Evolutionary conservation across 139 green algal genomes (phyloP), one percentile per base, ranked within the genome.

Genomic region (Chlamydomonas sphaeroides): DNA sequence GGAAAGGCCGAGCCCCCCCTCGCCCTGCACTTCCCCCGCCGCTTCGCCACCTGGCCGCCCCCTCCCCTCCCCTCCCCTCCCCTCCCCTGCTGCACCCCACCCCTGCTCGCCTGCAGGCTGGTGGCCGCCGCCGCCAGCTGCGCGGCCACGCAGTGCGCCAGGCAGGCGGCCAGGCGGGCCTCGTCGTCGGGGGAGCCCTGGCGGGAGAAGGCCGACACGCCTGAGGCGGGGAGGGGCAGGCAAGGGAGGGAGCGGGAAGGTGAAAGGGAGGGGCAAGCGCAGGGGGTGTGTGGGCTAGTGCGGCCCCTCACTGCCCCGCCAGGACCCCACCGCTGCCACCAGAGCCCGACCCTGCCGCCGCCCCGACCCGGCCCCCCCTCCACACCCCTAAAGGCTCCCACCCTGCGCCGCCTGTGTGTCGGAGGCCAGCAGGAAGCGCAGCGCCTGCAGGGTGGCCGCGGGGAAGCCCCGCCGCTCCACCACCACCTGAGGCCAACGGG

Each of bases 341-440:
- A n/a, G 17, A 53, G 75, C 8, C 33, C 45, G 17, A 59, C 48
- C 11, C 49, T 51, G 20, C 35, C 35, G 2, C 56, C 68, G 59
- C 14, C 36, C 71, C 57, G 73, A 61, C 49, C 49, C 28, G 18
- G 20, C 26, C 4, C 48, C 28, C 17, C 79, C 23, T n/a, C n/a
- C n/a, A n/a, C n/a, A n/a, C n/a, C n/a, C n/a, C n/a, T n/a, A n/a
- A n/a, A n/a, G n/a, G n/a, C 30, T 33, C 45, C 20, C 28, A 79
- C 76, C 68, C 51, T 71, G 57, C 23, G 79, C 83, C 38, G 78
- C 61, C 49, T 84, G 5, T 53, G 25, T 14, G 25, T 68, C 42
- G 26, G 63, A 20, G 4, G 86, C 82, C 62, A 90, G 41, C 49
- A 92, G 74, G 85, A 83, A 92, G 1, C 88, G 65, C 42, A 92